These are phyloP conservation scores for Pseudogymnoascus sp. DNA, from an alignment of 2,329 filamentous ascomycete species.

Conservation along the genomic window DNA sequence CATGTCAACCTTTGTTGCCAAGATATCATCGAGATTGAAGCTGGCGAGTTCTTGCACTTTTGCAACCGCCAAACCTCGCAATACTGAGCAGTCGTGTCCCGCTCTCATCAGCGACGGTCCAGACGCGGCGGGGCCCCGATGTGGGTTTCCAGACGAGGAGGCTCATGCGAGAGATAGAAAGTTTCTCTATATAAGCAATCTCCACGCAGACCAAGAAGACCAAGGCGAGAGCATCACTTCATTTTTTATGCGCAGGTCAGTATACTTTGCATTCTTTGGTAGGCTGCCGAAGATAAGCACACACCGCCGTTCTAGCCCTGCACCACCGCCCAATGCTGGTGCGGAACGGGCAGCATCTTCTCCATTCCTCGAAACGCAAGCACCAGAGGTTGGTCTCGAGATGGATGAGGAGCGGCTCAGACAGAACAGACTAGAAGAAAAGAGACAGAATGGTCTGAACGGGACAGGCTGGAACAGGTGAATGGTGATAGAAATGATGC, in stretches of 20 bases:
- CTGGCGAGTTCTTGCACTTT: too few species aligned
- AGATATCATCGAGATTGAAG: too few species aligned
- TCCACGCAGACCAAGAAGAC: conserved; percentile 11
- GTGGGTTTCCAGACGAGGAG: neutral
- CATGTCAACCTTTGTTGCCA: too few species aligned
- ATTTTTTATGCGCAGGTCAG: conserved; percentile 14
- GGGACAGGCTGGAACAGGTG: neutral
- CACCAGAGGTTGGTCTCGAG: neutral
- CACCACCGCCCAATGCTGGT: neutral
- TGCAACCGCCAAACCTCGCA: neutral
- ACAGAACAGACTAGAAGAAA: neutral
- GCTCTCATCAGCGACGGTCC: neutral
- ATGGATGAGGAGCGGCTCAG: neutral
- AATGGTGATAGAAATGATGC: neutral
- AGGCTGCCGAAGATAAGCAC: conserved; percentile 4
- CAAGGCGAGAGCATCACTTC: conserved; percentile 12
- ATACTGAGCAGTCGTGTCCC: neutral
- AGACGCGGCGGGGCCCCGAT: neutral
- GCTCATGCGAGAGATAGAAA: neutral
- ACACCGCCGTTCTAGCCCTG: neutral
- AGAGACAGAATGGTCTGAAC: neutral
- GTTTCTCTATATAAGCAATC: conserved; percentile 1
- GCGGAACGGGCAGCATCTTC: neutral
- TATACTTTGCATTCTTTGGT: conserved; percentile 16
- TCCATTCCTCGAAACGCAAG: neutral